Percentiles rank a stretch among this genome's conserved stretches.
Conservation (phyloP, 768 basidiomycete genomes). For the Lyophyllum decastes region DNA sequence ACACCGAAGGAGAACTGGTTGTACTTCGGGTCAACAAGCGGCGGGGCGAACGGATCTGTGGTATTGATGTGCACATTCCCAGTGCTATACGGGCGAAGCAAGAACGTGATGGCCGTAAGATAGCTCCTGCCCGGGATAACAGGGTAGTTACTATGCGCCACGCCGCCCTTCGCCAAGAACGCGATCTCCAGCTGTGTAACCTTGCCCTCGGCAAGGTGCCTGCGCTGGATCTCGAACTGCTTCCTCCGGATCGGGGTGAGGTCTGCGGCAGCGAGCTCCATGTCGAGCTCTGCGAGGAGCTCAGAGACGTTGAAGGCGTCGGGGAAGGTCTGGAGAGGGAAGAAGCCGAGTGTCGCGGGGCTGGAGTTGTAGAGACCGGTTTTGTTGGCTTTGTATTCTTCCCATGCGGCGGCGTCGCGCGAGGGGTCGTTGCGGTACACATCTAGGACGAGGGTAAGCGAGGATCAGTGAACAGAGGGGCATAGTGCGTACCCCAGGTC, state of each 20-base stretch:
- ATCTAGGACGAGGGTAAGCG: neutral
- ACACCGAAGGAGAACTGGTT: slow-evolving; percentile 14
- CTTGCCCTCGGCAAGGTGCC: slow-evolving; percentile 14
- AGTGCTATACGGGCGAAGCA: slow-evolving; percentile 15
- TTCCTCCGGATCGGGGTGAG: slow-evolving; percentile 15
- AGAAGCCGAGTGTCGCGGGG: slow-evolving; percentile 12
- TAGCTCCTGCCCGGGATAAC: slow-evolving; percentile 13
- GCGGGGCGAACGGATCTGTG: slow-evolving; percentile 17
- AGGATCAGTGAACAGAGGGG: neutral
- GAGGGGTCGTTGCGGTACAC: slow-evolving; percentile 15
- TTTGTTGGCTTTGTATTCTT: slow-evolving; percentile 10
- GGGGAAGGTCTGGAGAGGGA: slow-evolving; percentile 16
- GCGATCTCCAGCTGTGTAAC: slow-evolving; percentile 13
- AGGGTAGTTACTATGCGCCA: slow-evolving; percentile 12
- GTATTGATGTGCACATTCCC: slow-evolving; percentile 21
- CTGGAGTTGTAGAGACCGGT: slow-evolving; percentile 13
- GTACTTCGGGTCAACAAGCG: slow-evolving; percentile 20
- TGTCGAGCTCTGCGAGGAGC: slow-evolving; percentile 11
- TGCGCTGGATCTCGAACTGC: slow-evolving; percentile 14
- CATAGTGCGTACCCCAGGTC: slow-evolving; percentile 6
- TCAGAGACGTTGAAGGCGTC: slow-evolving; percentile 15
- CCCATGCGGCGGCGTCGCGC: slow-evolving; percentile 9
- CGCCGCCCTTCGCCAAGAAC: slow-evolving; percentile 9
- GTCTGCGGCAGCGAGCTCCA: slow-evolving; percentile 7
- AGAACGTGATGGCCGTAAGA: slow-evolving; percentile 16